Conservation (phyloP, 164 flowering plant genomes). For the Chimonanthus salicifolius region DNA sequence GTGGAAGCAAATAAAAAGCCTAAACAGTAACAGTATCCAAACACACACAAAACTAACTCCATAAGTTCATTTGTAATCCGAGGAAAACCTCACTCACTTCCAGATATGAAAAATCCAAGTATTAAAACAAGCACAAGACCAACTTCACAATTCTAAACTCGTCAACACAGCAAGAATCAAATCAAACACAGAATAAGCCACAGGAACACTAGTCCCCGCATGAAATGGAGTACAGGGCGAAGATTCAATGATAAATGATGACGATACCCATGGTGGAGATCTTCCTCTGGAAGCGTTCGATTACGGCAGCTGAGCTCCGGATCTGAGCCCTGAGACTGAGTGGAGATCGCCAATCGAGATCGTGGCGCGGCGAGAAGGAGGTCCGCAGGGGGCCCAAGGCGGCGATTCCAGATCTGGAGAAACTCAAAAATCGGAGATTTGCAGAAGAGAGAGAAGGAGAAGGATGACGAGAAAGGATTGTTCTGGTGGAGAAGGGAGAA, state of each 20-base stretch:
- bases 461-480: conserved; percentile 9
- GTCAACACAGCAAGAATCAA: no score
- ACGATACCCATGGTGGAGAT: conserved; percentile 43
- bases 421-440: conserved; percentile 16
- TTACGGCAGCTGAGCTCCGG: conserved; percentile 42
- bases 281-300: conserved; percentile 49
- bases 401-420: conserved; percentile 8
- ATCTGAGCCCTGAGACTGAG: conserved; percentile 55
- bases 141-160: background rate
- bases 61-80: no score
- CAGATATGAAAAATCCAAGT: background rate
- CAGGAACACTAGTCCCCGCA: no score
- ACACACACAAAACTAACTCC: background rate
- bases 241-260: no score
- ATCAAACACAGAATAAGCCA: no score
- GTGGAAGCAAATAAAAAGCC: background rate
- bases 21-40: background rate
- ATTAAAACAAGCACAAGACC: background rate
- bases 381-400: conserved; percentile 27
- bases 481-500: conserved; percentile 18
- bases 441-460: conserved; percentile 12
- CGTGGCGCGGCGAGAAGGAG: conserved; percentile 42
- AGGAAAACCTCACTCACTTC: no score
- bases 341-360: conserved; percentile 58
- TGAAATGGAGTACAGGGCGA: no score